Evolutionary conservation across 2,329 filamentous ascomycete species (phyloP), one percentile per base, ranked within the genome.

Genomic region (Lachnellula hyalina): DNA sequence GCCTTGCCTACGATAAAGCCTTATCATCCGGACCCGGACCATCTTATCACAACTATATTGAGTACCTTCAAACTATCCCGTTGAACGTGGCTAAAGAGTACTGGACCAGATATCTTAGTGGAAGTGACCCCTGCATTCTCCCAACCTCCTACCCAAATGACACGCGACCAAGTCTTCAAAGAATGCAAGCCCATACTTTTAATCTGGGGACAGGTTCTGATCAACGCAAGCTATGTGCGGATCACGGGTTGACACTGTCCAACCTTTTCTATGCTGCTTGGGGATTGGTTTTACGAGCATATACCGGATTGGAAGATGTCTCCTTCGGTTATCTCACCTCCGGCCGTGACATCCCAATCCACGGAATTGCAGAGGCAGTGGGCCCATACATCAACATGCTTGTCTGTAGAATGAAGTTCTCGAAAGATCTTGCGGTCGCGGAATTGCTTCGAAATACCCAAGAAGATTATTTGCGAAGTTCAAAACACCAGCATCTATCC

Each of bases 361-460:
- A 71, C 2, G 72, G 74, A 0, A 75, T 82, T 11, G 25, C 47
- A 19, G 4, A 36, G 3, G 41, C 49, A 4, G 72, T 78, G 11
- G 80, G 81, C 0, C 71, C 74, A 9, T 77, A 81, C 47, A 77
- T 82, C 55, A 81, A 80, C 52, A 80, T 82, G 74, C 71, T 83
- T 2, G 75, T 79, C 46, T 80, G 74, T 55, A 73, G 75, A 5
- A 68, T 80, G 4, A 63, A 69, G 53, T 60, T 77, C 19, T 41
- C 15, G 12, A 35, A 45, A 44, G 25, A 34, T 4, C 25, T 32
- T 8, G 51, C 52, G n/a, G 36, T 40, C 12, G 8, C 8, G 21
- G 25, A 54, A 25, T n/a, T 53, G 8, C 21, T 51, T 9, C 49
- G 55, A n/a, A 36, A 15, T 9, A 36, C 45, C 2, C 55, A 57